Evolutionary conservation across 352 stramenopile species (phyloP).

Genomic region (Hyphochytrium catenoides): DNA sequence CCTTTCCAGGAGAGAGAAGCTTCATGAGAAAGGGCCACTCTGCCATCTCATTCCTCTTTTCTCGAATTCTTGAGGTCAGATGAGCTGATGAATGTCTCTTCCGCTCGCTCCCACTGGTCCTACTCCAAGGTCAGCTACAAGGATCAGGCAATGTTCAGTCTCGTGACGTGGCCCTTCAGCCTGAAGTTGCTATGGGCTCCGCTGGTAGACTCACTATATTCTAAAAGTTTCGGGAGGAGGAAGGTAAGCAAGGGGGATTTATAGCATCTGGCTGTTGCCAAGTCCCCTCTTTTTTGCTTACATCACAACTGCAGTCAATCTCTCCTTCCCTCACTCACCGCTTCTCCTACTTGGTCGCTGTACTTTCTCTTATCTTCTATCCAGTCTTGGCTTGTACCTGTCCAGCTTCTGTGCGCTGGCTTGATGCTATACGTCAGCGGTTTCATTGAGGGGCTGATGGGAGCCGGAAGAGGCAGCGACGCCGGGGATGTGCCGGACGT

Average conservation of each 20-base stretch:
- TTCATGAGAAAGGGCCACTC: too few relatives aligned
- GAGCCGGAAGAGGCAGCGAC: slow-evolving; percentile 51
- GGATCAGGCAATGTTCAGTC: slow-evolving; percentile 90
- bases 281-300: too few relatives aligned
- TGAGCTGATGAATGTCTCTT: too few relatives aligned
- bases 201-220: slow-evolving; percentile 86
- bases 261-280: too few relatives aligned
- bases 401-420: slow-evolving; percentile 81
- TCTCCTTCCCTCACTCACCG: too few relatives aligned
- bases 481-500: slow-evolving; percentile 58
- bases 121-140: slow-evolving; percentile 57
- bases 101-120: too few relatives aligned
- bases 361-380: slow-evolving; percentile 25
- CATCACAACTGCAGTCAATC: too few relatives aligned
- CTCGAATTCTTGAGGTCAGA: too few relatives aligned
- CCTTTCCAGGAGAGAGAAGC: too few relatives aligned
- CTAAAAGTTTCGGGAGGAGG: slow-evolving; percentile 60
- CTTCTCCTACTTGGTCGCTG: slow-evolving; percentile 16
- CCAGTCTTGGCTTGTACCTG: slow-evolving; percentile 89
- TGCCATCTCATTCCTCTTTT: too few relatives aligned
- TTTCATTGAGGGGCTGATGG: slow-evolving; percentile 36
- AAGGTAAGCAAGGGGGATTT: too few relatives aligned
- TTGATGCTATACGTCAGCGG: slow-evolving; percentile 80
- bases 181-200: slow-evolving; percentile 98
- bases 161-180: slow-evolving; percentile 94